Evolutionary conservation across 768 basidiomycete genomes (phyloP).

Genomic region (Rhizopogon vinicolor): DNA sequence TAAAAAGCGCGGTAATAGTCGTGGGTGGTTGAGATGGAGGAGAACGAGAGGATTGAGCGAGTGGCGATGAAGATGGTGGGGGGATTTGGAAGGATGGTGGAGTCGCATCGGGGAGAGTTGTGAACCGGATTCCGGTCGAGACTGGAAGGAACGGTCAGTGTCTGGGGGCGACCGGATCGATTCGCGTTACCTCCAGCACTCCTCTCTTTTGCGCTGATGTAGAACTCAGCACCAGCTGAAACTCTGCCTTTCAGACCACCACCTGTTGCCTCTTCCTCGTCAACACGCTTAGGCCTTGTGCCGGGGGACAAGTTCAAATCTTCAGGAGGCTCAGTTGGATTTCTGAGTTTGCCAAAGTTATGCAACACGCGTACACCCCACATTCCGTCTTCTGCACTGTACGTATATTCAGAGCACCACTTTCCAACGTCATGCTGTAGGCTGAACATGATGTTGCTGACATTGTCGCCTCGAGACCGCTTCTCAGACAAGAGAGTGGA

Average conservation of each 20-base stretch:
- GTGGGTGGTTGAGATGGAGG: constrained; percentile 76
- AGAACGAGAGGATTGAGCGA: constrained; percentile 24
- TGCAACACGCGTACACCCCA: constrained; percentile 84
- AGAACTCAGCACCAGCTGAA: constrained; percentile 90
- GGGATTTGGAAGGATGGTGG: constrained; percentile 57
- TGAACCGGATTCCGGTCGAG: constrained; percentile 91
- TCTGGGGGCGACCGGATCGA: background rate
- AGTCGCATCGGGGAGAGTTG: constrained; percentile 80
- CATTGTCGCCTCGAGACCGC: constrained; percentile 38
- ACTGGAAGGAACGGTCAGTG: constrained; percentile 40
- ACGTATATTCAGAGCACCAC: constrained; percentile 92
- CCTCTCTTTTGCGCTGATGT: constrained; percentile 88
- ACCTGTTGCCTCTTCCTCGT: constrained; percentile 91
- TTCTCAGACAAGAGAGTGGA: constrained; percentile 39
- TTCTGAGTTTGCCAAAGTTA: constrained; percentile 78
- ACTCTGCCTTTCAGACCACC: constrained; percentile 88
- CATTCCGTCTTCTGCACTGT: constrained; percentile 93
- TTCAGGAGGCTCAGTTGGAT: constrained; percentile 31
- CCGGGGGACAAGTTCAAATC: constrained; percentile 18
- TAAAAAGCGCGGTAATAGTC: constrained; percentile 90
- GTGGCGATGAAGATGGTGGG: constrained; percentile 33
- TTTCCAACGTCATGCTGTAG: constrained; percentile 91
- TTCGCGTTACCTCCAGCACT: constrained; percentile 78
- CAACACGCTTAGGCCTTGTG: constrained; percentile 67
- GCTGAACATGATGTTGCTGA: constrained; percentile 74